Percentiles rank a stretch among this genome's conserved stretches.
Conservation (phyloP, 352 stramenopile genomes). For the Globisporangium emineosum region DNA sequence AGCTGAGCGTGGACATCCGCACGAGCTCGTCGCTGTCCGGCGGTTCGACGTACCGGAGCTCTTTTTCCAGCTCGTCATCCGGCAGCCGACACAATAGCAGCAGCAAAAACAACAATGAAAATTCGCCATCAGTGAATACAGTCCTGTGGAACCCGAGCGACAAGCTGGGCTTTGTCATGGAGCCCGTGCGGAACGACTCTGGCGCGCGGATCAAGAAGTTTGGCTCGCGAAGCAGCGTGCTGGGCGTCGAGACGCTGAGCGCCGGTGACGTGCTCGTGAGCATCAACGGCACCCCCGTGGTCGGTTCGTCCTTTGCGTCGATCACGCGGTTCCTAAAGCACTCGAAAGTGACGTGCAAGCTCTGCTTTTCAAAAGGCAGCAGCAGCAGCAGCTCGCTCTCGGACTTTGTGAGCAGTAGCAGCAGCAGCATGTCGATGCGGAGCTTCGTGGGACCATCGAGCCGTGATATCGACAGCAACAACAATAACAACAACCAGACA, state of each 20-base stretch:
- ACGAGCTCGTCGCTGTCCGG: slow-evolving; percentile 44
- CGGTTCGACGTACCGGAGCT: slow-evolving; percentile 66
- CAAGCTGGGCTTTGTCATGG: slow-evolving; percentile 67
- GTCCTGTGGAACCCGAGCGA: slow-evolving; percentile 78
- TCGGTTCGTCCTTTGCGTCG: slow-evolving; percentile 46
- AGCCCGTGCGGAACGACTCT: slow-evolving; percentile 38
- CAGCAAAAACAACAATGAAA: slow-evolving; percentile 14
- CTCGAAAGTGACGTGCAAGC: slow-evolving; percentile 71
- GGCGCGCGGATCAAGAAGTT: slow-evolving; percentile 69
- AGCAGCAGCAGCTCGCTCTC: background rate
- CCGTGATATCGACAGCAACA: slow-evolving; percentile 9
- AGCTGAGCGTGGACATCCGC: slow-evolving; percentile 68
- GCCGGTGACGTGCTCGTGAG: slow-evolving; percentile 66
- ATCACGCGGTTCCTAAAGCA: slow-evolving; percentile 81
- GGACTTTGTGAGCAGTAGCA: slow-evolving; percentile 11
- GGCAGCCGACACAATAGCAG: slow-evolving; percentile 17
- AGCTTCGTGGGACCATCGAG: background rate
- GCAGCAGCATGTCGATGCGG: slow-evolving; percentile 10
- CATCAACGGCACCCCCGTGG: slow-evolving; percentile 71
- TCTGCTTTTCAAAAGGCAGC: slow-evolving; percentile 46
- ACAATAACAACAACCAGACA: slow-evolving; percentile 27
- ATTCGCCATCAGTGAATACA: slow-evolving; percentile 26
- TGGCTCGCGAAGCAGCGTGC: slow-evolving; percentile 56
- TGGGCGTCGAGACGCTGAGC: slow-evolving; percentile 60
- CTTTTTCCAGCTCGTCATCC: slow-evolving; percentile 66